Conservation (phyloP, 192 early-diverging fungal species). For the Backusella tarrabulga region DNA sequence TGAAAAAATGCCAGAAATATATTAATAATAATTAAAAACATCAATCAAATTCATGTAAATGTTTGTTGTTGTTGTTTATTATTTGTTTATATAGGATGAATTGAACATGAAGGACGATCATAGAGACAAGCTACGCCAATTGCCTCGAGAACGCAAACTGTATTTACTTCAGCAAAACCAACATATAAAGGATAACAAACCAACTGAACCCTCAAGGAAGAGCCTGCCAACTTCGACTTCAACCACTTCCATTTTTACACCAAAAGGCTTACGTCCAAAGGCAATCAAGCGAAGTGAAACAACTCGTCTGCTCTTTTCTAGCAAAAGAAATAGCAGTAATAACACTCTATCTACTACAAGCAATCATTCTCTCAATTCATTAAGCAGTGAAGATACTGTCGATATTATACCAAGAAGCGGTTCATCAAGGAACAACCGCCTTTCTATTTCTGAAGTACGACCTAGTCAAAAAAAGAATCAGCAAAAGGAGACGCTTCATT, state of each 20-base stretch:
- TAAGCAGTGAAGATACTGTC: background rate
- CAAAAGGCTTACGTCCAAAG: conserved; percentile 16
- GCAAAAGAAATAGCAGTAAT: background rate
- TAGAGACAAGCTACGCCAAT: conserved; percentile 37
- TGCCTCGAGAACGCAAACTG: conserved; percentile 37
- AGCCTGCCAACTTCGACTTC: conserved; percentile 8
- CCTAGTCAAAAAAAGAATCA: background rate
- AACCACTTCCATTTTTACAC: conserved; percentile 9
- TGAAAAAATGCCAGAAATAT: background rate
- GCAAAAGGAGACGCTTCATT: background rate
- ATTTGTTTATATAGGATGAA: conserved; percentile 33
- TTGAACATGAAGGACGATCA: conserved; percentile 44
- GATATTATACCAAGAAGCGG: background rate
- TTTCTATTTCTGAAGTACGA: background rate
- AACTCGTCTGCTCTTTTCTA: background rate
- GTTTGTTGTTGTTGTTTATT: background rate
- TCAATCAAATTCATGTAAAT: background rate
- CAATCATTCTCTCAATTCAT: background rate
- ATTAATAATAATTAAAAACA: background rate
- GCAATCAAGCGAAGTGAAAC: conserved; percentile 23
- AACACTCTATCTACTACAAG: background rate
- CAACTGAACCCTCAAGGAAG: background rate
- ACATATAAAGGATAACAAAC: conserved; percentile 19
- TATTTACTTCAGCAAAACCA: conserved; percentile 40
- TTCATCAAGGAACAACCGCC: background rate